Evolutionary conservation across 2,329 filamentous ascomycete genomes (phyloP).

Genomic region (Diaporthe citriasiana): DNA sequence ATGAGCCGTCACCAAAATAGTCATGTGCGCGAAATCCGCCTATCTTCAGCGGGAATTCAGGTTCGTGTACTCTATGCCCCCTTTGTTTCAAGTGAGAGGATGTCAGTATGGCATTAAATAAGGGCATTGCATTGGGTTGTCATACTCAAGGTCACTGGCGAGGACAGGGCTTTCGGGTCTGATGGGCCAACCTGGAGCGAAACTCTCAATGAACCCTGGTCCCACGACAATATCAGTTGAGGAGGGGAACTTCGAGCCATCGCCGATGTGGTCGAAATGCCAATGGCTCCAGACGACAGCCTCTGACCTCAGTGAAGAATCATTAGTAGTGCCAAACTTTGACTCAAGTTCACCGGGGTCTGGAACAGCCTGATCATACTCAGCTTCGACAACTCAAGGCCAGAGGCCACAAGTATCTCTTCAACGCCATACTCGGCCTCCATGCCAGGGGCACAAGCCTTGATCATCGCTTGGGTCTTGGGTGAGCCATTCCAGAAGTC

Average conservation of each 20-base stretch:
- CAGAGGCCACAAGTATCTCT: neutral
- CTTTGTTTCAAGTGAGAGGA: neutral
- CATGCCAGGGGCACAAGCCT: neutral
- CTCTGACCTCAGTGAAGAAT: neutral
- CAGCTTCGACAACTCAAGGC: slow-evolving; percentile 17
- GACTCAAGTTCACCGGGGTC: neutral
- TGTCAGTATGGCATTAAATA: neutral
- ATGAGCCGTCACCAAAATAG: slow-evolving; percentile 14
- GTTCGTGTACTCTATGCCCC: neutral
- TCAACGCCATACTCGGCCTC: slow-evolving; percentile 9
- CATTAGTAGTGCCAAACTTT: neutral
- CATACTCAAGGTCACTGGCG: slow-evolving; percentile 6
- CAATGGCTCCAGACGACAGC: slow-evolving; percentile 19
- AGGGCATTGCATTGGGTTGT: neutral
- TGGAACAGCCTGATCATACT: neutral
- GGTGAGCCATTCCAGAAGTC: slow-evolving; percentile 16
- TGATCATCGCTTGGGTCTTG: neutral
- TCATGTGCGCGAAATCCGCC: neutral
- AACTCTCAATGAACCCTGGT: neutral
- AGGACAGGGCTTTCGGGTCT: neutral
- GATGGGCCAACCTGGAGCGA: neutral
- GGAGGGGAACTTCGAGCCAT: slow-evolving; percentile 10
- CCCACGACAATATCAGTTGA: slow-evolving; percentile 11
- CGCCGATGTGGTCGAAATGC: slow-evolving; percentile 10
- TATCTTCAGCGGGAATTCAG: neutral